Evolutionary conservation across 2,329 filamentous ascomycete species (phyloP).

Genomic region (Celoporthe dispersa): DNA sequence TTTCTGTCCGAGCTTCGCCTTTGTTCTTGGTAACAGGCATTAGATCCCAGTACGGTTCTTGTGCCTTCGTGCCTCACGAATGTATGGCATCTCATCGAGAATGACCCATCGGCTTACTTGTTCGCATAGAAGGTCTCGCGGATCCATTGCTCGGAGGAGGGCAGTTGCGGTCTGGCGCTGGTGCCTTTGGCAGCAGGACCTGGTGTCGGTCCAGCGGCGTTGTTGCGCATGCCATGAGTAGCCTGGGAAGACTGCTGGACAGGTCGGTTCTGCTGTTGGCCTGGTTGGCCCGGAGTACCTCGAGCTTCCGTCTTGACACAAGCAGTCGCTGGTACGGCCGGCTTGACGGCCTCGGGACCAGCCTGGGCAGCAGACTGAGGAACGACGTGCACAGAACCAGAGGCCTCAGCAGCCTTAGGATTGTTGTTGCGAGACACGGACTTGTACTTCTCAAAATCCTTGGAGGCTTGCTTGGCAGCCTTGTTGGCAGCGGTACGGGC

Average conservation of each 20-base stretch:
- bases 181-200: neutral
- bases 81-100: neutral
- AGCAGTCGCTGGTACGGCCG: neutral
- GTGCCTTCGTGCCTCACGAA: neutral
- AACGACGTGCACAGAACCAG: neutral
- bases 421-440: neutral
- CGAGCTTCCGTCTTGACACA: neutral
- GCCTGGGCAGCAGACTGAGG: neutral
- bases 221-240: neutral
- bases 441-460: neutral
- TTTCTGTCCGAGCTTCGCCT: neutral
- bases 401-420: neutral
- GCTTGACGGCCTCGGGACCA: neutral
- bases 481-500: slow-evolving; percentile 2
- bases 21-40: neutral
- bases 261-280: neutral
- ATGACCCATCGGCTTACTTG: neutral
- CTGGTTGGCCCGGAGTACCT: neutral
- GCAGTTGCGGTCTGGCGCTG: neutral
- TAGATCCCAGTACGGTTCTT: too few species aligned
- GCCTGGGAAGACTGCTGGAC: neutral
- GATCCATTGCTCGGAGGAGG: neutral
- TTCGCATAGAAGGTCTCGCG: neutral
- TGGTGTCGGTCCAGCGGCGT: neutral
- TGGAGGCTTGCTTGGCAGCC: neutral